These are phyloP conservation scores for Xanthoconium stramineum DNA, from an alignment of 768 basidiomycete species.

Conservation along the genomic window DNA sequence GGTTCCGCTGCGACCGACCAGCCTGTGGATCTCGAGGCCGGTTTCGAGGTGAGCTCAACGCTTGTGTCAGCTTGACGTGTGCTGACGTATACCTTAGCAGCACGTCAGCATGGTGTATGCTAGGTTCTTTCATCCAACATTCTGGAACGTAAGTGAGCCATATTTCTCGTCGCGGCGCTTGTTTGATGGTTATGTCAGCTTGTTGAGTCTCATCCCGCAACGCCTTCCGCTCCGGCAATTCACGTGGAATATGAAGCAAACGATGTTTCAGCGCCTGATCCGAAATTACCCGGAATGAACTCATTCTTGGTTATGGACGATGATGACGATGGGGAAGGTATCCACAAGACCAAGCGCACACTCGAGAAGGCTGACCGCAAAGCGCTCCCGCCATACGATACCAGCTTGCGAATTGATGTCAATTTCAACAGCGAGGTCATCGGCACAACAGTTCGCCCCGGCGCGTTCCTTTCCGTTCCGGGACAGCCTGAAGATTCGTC, in stretches of 20 bases:
- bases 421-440: conserved; percentile 15
- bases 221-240: conserved; percentile 14
- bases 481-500: neutral
- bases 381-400: conserved; percentile 14
- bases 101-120: conserved; percentile 23
- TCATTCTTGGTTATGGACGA: conserved; percentile 15
- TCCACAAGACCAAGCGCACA: neutral
- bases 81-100: neutral
- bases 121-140: conserved; percentile 19
- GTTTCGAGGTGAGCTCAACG: conserved; percentile 4
- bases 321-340: neutral
- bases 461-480: conserved; percentile 13
- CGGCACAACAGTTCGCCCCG: conserved; percentile 6
- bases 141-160: conserved; percentile 15
- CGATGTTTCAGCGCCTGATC: conserved; percentile 1
- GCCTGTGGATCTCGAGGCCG: conserved; percentile 8
- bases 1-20: neutral
- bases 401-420: neutral
- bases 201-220: conserved; percentile 16
- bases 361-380: neutral
- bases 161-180: neutral
- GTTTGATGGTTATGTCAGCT: neutral
- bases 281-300: conserved; percentile 5
- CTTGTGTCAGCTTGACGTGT: neutral
- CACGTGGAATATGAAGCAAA: conserved; percentile 18